Percentiles rank a stretch among this genome's conserved stretches.
Evolutionary conservation across 805 yeast species (phyloP).

Genomic region (Ogataea nakhonphanomensis): DNA sequence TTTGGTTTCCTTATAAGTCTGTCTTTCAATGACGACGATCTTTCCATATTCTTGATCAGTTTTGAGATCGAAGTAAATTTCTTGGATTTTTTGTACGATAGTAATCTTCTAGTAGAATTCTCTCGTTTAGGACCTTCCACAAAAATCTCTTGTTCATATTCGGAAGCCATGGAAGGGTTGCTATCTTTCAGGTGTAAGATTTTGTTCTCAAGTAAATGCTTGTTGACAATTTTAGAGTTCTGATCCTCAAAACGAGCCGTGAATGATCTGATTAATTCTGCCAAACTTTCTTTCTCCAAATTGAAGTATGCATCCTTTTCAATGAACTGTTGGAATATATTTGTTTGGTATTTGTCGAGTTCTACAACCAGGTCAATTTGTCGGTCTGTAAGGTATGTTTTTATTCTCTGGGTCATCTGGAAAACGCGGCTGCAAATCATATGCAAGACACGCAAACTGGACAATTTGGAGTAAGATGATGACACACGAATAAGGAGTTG

Average conservation of each 20-base stretch:
- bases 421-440: slow-evolving; percentile 57
- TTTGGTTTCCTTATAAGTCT: slow-evolving; percentile 17
- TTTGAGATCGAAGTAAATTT: slow-evolving; percentile 30
- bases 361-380: slow-evolving; percentile 45
- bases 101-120: slow-evolving; percentile 13
- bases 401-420: slow-evolving; percentile 60
- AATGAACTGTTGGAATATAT: slow-evolving; percentile 66
- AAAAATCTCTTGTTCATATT: slow-evolving; percentile 12
- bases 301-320: slow-evolving; percentile 67
- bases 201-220: slow-evolving; percentile 32
- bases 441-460: slow-evolving; percentile 74
- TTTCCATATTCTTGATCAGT: slow-evolving; percentile 52
- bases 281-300: slow-evolving; percentile 65
- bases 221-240: slow-evolving; percentile 35
- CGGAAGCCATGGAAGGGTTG: slow-evolving; percentile 13
- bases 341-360: slow-evolving; percentile 71
- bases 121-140: slow-evolving; percentile 12
- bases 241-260: slow-evolving; percentile 44
- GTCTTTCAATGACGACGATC: slow-evolving; percentile 36
- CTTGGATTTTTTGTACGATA: slow-evolving; percentile 20
- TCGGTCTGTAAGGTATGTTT: slow-evolving; percentile 51
- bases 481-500: slow-evolving; percentile 61
- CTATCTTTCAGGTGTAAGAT: slow-evolving; percentile 25
- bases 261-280: slow-evolving; percentile 44
- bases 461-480: slow-evolving; percentile 56